phyloP scores from a whole-genome alignment of 345 rosid species.

The Salix purpurea region DNA sequence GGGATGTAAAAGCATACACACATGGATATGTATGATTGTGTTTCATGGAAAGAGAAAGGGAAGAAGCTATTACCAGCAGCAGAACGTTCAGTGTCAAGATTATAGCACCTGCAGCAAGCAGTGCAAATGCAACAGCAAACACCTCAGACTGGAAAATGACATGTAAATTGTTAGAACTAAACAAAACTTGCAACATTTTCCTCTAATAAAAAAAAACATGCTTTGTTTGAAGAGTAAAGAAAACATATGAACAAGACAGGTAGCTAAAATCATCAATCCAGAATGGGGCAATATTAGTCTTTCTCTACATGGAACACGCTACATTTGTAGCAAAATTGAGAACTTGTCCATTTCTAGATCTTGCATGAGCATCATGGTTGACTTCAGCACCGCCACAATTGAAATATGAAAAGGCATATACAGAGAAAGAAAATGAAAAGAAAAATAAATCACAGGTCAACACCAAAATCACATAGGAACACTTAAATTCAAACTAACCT shows the following conservation, averaged over 20 bases:
- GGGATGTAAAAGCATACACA: not conserved
- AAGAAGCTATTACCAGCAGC: constrained; percentile 56
- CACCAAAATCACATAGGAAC: not conserved
- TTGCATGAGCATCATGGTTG: not conserved
- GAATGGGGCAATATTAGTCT: not conserved
- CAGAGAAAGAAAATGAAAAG: not conserved
- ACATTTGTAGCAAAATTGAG: not conserved
- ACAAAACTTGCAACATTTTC: not conserved
- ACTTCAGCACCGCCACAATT: not conserved
- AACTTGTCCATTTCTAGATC: not conserved
- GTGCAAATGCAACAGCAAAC: constrained; percentile 94
- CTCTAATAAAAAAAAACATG: not conserved
- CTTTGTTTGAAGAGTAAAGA: not conserved
- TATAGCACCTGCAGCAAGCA: constrained; percentile 92
- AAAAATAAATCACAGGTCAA: not conserved
- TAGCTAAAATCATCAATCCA: not conserved
- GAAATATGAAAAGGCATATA: not conserved
- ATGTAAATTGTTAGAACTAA: constrained; percentile 7
- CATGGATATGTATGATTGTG: not conserved
- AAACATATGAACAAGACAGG: not conserved
- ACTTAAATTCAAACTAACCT: not conserved
- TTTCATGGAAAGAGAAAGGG: not conserved
- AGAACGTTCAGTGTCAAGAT: constrained; percentile 89
- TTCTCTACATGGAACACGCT: not conserved
- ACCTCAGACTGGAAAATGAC: constrained; percentile 65